Base-by-base conservation (phyloP, 2,329 filamentous ascomycete genomes). In the Aureobasidium melanogenum region DNA sequence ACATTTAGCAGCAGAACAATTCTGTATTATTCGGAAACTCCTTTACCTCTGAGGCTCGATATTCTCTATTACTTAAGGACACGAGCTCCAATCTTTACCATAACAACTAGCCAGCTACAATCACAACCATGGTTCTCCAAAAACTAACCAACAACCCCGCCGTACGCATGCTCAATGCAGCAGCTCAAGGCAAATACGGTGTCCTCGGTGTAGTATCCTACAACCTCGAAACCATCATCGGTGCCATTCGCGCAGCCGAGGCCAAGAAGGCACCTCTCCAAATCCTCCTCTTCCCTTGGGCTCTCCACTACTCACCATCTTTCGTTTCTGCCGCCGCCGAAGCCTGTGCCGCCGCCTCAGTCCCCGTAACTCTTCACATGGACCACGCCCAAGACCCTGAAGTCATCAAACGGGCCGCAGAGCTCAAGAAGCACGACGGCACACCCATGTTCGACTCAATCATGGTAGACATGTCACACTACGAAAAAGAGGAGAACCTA, bases 381-480 rank as follows among this genome's bases (percentile, higher is more conserved):
- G 77, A 79, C 61, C 77, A 79, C 63, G 76, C 76, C 2, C 76
- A 78, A 62, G 70, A 76, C 65, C 74, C 73, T 1, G 74, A 72
- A 3, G 70, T 78, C 34, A 75, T 77, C 58, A 71, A 72, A 63
- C 68, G 68, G 36, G 76, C 76, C 28, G 73, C 73, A 5, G 64
- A 60, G 24, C 60, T 67, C 36, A 62, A 62, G 46, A 65, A 65
- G 5, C 62, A 56, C 28, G 69, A 71, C 24, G 69, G 69, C 5
- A 70, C 69, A 15, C 69, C 81, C 5, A 74, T 75, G 2, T 89
- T 89, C 66, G 87, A 89, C 72, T 83, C 80, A 64, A 88, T 90
- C 70, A 89, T 90, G 87, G 83, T 89, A 0, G 88, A 90, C 72
- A 90, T 90, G 86, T 84, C 80, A 62, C 87, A 89, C 69, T 84